Evolutionary conservation across 192 early-diverging fungal genomes (phyloP), one percentile per base, ranked within the genome.

Genomic region (Backusella circina): DNA sequence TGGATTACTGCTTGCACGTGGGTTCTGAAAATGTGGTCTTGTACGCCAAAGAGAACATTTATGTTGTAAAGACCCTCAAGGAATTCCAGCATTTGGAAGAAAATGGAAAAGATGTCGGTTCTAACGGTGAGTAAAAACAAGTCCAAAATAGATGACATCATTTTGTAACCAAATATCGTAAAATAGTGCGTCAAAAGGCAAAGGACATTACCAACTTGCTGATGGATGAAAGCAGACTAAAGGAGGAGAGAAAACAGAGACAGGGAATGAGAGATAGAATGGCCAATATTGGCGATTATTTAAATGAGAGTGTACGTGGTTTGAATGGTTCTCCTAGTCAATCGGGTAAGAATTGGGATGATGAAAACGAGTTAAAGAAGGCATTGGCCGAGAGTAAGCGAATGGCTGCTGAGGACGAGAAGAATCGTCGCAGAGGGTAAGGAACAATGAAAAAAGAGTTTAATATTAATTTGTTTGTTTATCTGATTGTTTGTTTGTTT

Each of bases 1-100:
- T 98, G 23, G 93, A 97, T 79, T 97, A 93, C 75, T 87, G 96
- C 28, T 85, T 99, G 16, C 88, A 94, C 72, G 80, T 87, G 67
- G 98, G 98, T 30, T 94, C 96, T 28, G 94, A 96, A 50, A 86
- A 88, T 67, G 93, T 98, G 33, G 92, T 97, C 39, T 72, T 88
- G 35, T 98, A 99, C 77, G 89, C 94, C 3, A 88, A 92, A 36
- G 91, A 96, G 72, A 98, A 99, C 78, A 67, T 96, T 13, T 94
- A 95, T 79, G 88, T 98, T 61, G 93, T 99, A 75, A 98, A 97
- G 84, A 99, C 98, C 2, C 84, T 98, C 50, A 92, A 92, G 70
- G 98, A 99, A 81, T 99, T 98, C 84, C 96, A 98, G 80, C 93
- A 94, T 82, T 88, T 96, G 65, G 96, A 98, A 77, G 97, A 99